Evolutionary conservation across 1,139 yeast genomes (phyloP).

Genomic region (Entelexis paramagnoliae): DNA sequence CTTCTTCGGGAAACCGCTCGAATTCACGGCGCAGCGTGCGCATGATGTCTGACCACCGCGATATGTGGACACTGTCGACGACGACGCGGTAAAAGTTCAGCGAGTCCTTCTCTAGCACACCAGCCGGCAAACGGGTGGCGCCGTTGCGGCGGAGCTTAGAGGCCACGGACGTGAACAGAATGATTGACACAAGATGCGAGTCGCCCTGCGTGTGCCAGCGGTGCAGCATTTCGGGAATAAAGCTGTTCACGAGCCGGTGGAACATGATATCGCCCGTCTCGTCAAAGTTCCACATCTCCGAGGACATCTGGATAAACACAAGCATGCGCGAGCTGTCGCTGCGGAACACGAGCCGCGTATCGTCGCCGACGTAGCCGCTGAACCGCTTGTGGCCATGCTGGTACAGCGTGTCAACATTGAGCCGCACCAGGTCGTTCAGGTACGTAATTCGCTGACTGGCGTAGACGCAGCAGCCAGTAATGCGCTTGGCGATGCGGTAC

Average conservation of each 20-base stretch:
- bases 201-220: constrained; percentile 80
- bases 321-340: constrained; percentile 82
- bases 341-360: constrained; percentile 72
- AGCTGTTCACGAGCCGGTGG: constrained; percentile 80
- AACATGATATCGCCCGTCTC: constrained; percentile 92
- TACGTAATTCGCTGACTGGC: constrained; percentile 55
- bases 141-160: neutral
- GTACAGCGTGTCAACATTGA: constrained; percentile 57
- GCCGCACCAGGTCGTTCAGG: constrained; percentile 48
- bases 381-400: constrained; percentile 48
- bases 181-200: constrained; percentile 85
- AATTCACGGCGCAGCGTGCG: constrained; percentile 75
- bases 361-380: constrained; percentile 56
- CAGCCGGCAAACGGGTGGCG: constrained; percentile 29
- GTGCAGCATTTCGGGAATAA: constrained; percentile 80
- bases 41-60: constrained; percentile 84
- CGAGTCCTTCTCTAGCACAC: constrained; percentile 46
- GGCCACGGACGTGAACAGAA: constrained; percentile 64
- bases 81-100: constrained; percentile 84
- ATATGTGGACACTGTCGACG: constrained; percentile 83
- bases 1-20: constrained; percentile 68
- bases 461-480: constrained; percentile 58
- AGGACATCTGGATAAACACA: constrained; percentile 75
- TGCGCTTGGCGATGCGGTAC: constrained; percentile 68
- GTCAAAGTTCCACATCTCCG: constrained; percentile 98